A percentile compares a stretch with the other conserved stretches of the same genome.
These are phyloP conservation scores for Tillandsia fasciculata DNA, from an alignment of 176 grass and related monocot genomes.

Conservation along the genomic window DNA sequence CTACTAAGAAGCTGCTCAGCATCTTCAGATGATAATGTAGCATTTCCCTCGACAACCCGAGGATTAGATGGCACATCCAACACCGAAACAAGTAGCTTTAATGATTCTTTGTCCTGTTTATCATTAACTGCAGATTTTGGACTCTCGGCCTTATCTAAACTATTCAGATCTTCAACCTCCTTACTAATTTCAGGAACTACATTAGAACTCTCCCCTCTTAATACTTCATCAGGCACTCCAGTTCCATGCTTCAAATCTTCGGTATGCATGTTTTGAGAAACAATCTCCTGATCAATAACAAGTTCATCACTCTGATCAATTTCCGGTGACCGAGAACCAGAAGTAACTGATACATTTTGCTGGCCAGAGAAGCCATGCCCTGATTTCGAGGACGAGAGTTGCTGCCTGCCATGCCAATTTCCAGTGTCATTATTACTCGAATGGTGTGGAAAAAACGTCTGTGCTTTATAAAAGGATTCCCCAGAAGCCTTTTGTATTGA, in stretches of 20 bases:
- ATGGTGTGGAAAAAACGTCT: slow-evolving; percentile 16
- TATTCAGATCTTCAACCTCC: slow-evolving; percentile 27
- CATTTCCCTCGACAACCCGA: not conserved
- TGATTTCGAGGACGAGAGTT: slow-evolving; percentile 20
- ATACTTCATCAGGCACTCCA: slow-evolving; percentile 17
- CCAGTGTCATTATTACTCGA: slow-evolving; percentile 26
- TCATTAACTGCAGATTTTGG: slow-evolving; percentile 24
- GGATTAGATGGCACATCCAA: slow-evolving; percentile 21
- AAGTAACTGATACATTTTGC: slow-evolving; percentile 8
- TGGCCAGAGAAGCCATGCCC: slow-evolving; percentile 1
- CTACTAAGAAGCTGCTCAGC: slow-evolving; percentile 39
- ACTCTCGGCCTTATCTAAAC: slow-evolving; percentile 7
- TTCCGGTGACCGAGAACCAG: slow-evolving; percentile 4
- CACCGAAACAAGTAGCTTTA: slow-evolving; percentile 9
- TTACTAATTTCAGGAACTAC: slow-evolving; percentile 27
- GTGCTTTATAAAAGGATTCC: slow-evolving; percentile 32
- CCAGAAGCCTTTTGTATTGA: slow-evolving; percentile 47
- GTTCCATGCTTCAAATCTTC: slow-evolving; percentile 13
- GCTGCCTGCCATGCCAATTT: slow-evolving; percentile 28
- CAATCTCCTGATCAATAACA: slow-evolving; percentile 16
- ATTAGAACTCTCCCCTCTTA: slow-evolving; percentile 16
- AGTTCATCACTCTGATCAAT: slow-evolving; percentile 17
- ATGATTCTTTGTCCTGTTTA: slow-evolving; percentile 16
- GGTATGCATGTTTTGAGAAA: slow-evolving; percentile 8
- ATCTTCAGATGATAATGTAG: slow-evolving; percentile 4